Evolutionary conservation across 257 asterid genomes (phyloP).

Genomic region (Nicotiana obtusifolia): DNA sequence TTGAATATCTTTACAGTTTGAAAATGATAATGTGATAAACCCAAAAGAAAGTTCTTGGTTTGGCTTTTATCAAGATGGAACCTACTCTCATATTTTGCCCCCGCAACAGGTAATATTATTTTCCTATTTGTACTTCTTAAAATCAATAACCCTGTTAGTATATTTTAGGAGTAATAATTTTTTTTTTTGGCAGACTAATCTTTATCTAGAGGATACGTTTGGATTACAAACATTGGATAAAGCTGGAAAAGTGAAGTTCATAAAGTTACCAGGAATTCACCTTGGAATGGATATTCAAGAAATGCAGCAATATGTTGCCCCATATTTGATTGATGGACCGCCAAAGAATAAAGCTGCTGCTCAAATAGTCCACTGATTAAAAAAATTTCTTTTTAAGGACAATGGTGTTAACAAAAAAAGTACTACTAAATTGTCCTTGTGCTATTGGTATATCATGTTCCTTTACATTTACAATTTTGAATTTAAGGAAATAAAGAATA

Average conservation of each 20-base stretch:
- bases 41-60: constrained; percentile 37
- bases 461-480: too few species aligned
- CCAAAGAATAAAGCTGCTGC: neutral
- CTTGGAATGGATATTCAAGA: constrained; percentile 15
- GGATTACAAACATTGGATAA: constrained; percentile 24
- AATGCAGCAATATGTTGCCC: constrained; percentile 17
- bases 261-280: constrained; percentile 18
- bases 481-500: neutral
- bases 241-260: constrained; percentile 23
- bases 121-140: neutral
- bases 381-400: neutral
- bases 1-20: constrained; percentile 13
- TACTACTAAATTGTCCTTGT: neutral
- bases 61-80: constrained; percentile 29
- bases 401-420: neutral
- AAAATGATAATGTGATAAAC: constrained; percentile 18
- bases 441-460: too few species aligned
- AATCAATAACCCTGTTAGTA: neutral
- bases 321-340: constrained; percentile 16
- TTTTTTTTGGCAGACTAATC: constrained; percentile 6
- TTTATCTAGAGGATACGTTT: constrained; percentile 14
- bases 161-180: neutral
- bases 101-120: constrained; percentile 18
- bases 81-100: constrained; percentile 10
- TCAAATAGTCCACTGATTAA: neutral